Conservation (phyloP, 176 grass and related monocot genomes). For the Cenchrus fungigraminus region DNA sequence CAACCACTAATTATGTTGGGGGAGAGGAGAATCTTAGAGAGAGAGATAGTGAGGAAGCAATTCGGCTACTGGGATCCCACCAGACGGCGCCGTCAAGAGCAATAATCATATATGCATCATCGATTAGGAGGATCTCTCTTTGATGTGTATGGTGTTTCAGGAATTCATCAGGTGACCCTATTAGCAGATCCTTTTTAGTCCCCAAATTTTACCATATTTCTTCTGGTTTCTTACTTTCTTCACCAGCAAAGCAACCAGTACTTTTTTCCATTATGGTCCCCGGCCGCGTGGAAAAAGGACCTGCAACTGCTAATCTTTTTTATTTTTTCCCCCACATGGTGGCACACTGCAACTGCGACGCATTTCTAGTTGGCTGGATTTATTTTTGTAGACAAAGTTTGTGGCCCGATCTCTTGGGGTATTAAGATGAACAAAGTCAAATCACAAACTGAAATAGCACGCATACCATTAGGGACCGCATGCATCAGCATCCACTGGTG, state of each 20-base stretch:
- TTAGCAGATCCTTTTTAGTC: too few species aligned
- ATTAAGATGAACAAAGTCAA: neutral
- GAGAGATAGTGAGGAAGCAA: neutral
- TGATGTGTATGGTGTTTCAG: too few species aligned
- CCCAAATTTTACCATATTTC: too few species aligned
- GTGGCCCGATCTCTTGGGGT: neutral
- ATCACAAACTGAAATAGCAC: conserved; percentile 10
- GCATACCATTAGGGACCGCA: neutral
- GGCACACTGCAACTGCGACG: neutral
- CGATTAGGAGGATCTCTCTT: too few species aligned
- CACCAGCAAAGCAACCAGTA: too few species aligned
- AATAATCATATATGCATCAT: conserved; percentile 31
- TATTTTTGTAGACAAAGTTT: neutral
- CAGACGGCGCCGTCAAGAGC: conserved; percentile 29
- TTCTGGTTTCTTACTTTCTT: neutral
- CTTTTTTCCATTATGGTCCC: too few species aligned
- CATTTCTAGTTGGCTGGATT: neutral
- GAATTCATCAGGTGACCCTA: too few species aligned
- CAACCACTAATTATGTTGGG: too few species aligned
- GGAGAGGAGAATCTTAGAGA: neutral
- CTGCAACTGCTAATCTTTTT: neutral
- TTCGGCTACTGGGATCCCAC: neutral
- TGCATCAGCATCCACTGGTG: neutral
- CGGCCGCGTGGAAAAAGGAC: neutral
- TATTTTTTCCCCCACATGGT: neutral